These are phyloP conservation scores for Teratosphaeria epicoccoides DNA, from an alignment of 2,329 filamentous ascomycete genomes.

Conservation along the genomic window DNA sequence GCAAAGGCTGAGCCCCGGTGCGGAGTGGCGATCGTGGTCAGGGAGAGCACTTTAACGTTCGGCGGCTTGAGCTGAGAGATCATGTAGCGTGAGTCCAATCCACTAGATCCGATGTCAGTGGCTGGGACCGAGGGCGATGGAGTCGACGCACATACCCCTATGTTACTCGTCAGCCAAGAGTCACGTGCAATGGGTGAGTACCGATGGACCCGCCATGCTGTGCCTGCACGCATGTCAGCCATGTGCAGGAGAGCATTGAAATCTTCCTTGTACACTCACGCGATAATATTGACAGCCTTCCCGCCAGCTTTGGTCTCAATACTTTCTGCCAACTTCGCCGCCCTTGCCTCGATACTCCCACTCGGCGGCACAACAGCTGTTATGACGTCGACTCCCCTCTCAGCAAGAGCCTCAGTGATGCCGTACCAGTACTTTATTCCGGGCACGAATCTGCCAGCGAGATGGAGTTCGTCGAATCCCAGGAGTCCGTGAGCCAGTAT, in stretches of 20 bases:
- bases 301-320: constrained; percentile 45
- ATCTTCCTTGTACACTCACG: constrained; percentile 34
- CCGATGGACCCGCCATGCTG: constrained; percentile 36
- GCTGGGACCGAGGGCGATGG: neutral
- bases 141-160: constrained; percentile 3
- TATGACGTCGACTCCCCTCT: constrained; percentile 50
- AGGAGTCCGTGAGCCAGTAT: constrained; percentile 55
- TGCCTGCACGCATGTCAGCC: constrained; percentile 35
- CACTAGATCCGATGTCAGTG: constrained; percentile 31
- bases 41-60: constrained; percentile 64
- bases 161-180: neutral
- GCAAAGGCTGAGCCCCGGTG: constrained; percentile 53
- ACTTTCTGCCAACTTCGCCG: constrained; percentile 41
- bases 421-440: constrained; percentile 56
- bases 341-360: constrained; percentile 48
- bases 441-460: constrained; percentile 42
- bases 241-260: neutral
- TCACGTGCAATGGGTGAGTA: neutral
- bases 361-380: constrained; percentile 50
- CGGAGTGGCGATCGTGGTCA: constrained; percentile 53
- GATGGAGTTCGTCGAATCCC: constrained; percentile 52
- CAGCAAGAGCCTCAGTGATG: constrained; percentile 47
- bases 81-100: constrained; percentile 55
- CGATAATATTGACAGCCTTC: constrained; percentile 54
- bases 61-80: constrained; percentile 47